These are phyloP conservation scores for Sphaerostilbella broomeana DNA, from an alignment of 2,329 filamentous ascomycete species.

Conservation along the genomic window DNA sequence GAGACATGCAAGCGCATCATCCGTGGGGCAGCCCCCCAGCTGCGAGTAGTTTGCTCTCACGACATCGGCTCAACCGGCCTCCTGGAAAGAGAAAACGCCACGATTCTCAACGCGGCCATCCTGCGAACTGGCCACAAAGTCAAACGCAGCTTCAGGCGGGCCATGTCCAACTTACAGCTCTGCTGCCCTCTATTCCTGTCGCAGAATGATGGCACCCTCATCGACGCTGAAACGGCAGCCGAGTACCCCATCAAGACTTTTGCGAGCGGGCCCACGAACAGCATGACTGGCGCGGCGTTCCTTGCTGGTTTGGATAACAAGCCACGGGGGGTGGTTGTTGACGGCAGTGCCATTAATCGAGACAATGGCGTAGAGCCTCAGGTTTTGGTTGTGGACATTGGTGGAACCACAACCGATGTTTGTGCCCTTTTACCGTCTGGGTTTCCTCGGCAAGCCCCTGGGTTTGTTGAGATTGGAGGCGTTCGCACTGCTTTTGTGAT, in stretches of 20 bases:
- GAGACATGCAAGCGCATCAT: constrained; percentile 33
- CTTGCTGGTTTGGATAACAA: constrained; percentile 40
- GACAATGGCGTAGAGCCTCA: constrained; percentile 20
- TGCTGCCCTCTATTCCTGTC: constrained; percentile 42
- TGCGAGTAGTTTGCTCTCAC: constrained; percentile 37
- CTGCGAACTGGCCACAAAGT: constrained; percentile 40
- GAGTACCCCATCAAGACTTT: constrained; percentile 47
- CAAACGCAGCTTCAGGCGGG: constrained; percentile 40
- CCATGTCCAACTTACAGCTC: constrained; percentile 37
- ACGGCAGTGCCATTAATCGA: background rate
- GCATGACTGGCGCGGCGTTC: constrained; percentile 47
- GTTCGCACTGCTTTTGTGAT: constrained; percentile 54
- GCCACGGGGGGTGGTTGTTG: constrained; percentile 1
- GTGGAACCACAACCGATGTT: constrained; percentile 56
- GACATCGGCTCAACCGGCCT: constrained; percentile 39
- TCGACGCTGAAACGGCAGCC: constrained; percentile 40
- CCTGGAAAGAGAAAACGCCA: constrained; percentile 45
- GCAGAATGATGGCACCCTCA: constrained; percentile 48
- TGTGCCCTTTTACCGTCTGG: constrained; percentile 51
- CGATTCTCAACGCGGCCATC: constrained; percentile 48
- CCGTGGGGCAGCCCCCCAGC: constrained; percentile 27
- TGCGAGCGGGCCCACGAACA: constrained; percentile 48
- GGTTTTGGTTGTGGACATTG: constrained; percentile 50
- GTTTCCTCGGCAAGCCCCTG: constrained; percentile 53
- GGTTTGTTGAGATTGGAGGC: constrained; percentile 51